Evolutionary conservation across 176 grass and related monocot genomes (phyloP), one percentile per base, ranked within the genome.

Genomic region (Juncus effusus): DNA sequence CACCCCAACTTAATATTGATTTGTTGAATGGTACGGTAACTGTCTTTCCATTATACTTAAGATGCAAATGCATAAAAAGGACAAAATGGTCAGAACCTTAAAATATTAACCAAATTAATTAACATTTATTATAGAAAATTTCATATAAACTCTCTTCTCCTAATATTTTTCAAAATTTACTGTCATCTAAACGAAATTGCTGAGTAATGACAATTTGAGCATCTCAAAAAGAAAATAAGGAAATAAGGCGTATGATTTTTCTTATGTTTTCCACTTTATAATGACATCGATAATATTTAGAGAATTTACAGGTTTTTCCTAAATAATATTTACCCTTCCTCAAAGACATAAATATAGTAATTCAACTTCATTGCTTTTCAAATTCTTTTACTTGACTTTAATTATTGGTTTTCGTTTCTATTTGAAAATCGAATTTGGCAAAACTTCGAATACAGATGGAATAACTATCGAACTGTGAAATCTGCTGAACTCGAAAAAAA

Each of bases 321-420:
- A n/a, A n/a, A n/a, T n/a, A n/a, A n/a, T n/a, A n/a, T n/a, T 3
- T 76, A 96, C 92, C 92, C 87, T 91, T 86, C 87, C 80, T 96
- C 62, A 79, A n/a, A 96, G 67, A 69, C 84, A 88, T 54, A 80
- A 54, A 63, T 79, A 96, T 78, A 77, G 77, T 19, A 88, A 76
- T 58, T 85, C 69, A 11, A 67, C 84, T 39, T 28, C 28, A 60
- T 77, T 77, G 78, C 83, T 84, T 72, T 87, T 79, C 52, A 79
- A 72, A 52, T 61, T 66, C 74, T 96, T 91, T 73, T 35, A 77
- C 92, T 87, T 91, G 41, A 96, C 85, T 61, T 86, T 79, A 80
- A 96, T 42, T 39, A 79, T 12, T 56, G 92, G 92, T 52, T 85
- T 80, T 40, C 76, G 38, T 64, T 81, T 86, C 92, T 84, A 96